These are phyloP conservation scores for Chamaecyparis obtusa DNA, from an alignment of 75 land plant genomes.

Conservation along the genomic window DNA sequence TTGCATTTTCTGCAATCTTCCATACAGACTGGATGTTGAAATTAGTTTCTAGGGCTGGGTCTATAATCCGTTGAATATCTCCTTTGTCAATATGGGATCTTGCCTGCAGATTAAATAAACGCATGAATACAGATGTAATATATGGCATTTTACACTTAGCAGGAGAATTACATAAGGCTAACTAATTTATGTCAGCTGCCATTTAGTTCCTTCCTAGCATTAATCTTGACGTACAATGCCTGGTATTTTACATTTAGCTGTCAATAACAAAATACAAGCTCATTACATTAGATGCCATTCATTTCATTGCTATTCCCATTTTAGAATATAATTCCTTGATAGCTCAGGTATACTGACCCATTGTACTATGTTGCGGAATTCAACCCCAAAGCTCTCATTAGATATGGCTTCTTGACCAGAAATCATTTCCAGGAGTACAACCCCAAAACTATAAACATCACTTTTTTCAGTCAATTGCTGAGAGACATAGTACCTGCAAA, in stretches of 20 bases:
- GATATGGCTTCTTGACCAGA: conserved; percentile 77
- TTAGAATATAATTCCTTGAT: background rate
- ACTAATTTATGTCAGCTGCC: background rate
- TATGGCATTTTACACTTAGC: background rate
- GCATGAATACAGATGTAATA: background rate
- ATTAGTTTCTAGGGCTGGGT: conserved; percentile 38
- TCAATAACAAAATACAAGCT: background rate
- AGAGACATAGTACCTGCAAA: conserved; percentile 62
- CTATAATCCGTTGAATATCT: conserved; percentile 59
- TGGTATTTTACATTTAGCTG: conserved; percentile 1
- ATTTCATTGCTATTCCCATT: background rate
- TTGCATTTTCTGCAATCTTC: conserved; percentile 74
- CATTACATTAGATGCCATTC: background rate
- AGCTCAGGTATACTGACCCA: conserved; percentile 49
- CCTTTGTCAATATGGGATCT: conserved; percentile 65
- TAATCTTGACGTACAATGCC: too few species aligned
- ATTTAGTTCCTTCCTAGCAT: background rate
- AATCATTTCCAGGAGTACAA: conserved; percentile 67
- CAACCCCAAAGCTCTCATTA: conserved; percentile 61
- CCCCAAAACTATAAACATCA: conserved; percentile 77
- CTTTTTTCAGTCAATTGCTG: conserved; percentile 78
- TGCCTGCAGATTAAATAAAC: conserved; percentile 40
- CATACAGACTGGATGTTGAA: conserved; percentile 68
- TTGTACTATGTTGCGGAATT: conserved; percentile 67
- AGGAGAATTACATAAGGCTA: background rate